Base-by-base conservation (phyloP, 352 stramenopile species). In the Blastocystis sp. region DNA sequence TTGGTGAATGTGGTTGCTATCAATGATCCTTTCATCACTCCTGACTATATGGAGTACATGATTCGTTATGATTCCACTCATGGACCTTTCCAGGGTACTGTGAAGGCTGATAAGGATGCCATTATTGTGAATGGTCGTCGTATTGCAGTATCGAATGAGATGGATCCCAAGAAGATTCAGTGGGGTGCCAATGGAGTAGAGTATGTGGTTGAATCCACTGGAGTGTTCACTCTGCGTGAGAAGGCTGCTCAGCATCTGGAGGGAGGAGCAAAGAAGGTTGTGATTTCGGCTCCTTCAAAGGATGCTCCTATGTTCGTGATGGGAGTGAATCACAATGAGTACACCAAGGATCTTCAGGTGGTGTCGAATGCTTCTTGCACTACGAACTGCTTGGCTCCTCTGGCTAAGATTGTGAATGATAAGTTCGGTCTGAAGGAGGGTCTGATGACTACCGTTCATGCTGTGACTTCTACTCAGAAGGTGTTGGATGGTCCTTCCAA, bases 341-440 rank as follows among this genome's bases (percentile, higher is more conserved):
- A 98, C 91, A 92, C 95, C 86, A 90, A 90, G 88, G 92, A 92
- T 89, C 96, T 97, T 91, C 88, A 97, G 91, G 93, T 98, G 85
- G 95, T 99, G 86, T 98, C 95, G 83, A 98, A 97, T 91, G 96
- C 96, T 24, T 98, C 94, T 81, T 99, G 96, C 92, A 99, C 96
- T 78, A 99, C 96, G 89, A 99, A 99, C 93, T 98, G 96, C 90
- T 91, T 99, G 87, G 96, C 95, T 74, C 96, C 96, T 32, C 90
- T 98, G 67, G 95, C 96, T 77, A 98, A 99, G 93, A 94, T 98
- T 78, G 93, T 99, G 89, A 93, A 99, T 91, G 95, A 99, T 90
- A 94, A 96, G 87, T 99, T 98, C 89, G 96, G 96, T 89, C 95
- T 99, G 89, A 94, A 97, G 89, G 94, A 98, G 88, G 96, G 93